Base-by-base conservation (phyloP, 169 alveolate genomes). In the Eimeria tenella region DNA sequence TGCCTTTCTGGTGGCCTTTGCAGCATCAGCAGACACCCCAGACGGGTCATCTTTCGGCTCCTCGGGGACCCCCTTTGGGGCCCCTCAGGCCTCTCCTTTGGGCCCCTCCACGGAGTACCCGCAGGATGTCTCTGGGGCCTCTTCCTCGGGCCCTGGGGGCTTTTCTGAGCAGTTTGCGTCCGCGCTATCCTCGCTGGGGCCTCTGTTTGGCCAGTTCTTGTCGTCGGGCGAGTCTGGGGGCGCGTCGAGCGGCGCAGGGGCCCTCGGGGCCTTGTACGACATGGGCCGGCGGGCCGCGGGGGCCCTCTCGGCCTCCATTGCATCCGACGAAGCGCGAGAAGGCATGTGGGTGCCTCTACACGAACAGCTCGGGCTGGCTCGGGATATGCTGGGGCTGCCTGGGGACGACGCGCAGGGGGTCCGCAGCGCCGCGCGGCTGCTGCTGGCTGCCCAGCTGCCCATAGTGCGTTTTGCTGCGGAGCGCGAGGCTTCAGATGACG, bases 321-420 rank as follows among this genome's bases (percentile, higher is more conserved):
- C 63, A 4, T 31, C 86, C 4, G 23, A 75, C 25, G 63, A 75
- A 5, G 23, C 65, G 42, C 25, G 86, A 50, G 86, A 75, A 17
- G 63, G 65, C 23, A 17, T 75, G n/a, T 75, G 86, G 86, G 86
- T 75, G 21, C 86, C 86, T 75, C 86, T 75, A 1, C 86, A 75
- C 23, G 86, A 25, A 3, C 13, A 75, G 9, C 9, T 75, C 9
- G 86, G 86, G 6, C 8, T 42, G 25, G 49, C 52, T 1, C 13
- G 86, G 58, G 86, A 75, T 31, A 21, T 49, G 31, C 25, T 75
- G 8, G 86, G 86, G 25, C 65, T 75, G 23, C 49, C 86, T 49
- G 86, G 65, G 8, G 86, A 75, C 23, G 86, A 75, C 49, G 63
- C 60, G 10, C 86, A 52, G 42, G 86, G 86, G 5, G 86, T 75